A percentile compares a stretch with the other conserved stretches of the same genome.
Evolutionary conservation across 768 basidiomycete genomes (phyloP).

Genomic region (Suillus discolor): DNA sequence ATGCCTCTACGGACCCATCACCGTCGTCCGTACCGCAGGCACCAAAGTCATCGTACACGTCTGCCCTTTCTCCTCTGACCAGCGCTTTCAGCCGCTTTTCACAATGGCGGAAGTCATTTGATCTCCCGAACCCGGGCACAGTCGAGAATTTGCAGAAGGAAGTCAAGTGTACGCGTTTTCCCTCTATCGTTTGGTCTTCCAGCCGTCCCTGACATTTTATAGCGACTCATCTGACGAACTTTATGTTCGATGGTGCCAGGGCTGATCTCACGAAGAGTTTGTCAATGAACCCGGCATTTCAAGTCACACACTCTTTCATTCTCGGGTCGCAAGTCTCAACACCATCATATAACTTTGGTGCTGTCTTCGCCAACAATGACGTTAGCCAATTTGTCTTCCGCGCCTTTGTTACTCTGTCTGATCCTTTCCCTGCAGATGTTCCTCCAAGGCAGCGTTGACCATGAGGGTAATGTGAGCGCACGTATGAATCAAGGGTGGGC

Average conservation of each 20-base stretch:
- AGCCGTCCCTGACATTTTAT: constrained; percentile 12
- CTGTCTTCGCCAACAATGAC: constrained; percentile 83
- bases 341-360: constrained; percentile 93
- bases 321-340: constrained; percentile 84
- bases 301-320: constrained; percentile 95
- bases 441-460: constrained; percentile 92
- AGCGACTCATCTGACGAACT: constrained; percentile 93
- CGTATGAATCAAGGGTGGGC: constrained; percentile 92
- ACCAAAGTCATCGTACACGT: constrained; percentile 40
- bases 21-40: constrained; percentile 35
- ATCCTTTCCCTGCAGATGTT: constrained; percentile 60
- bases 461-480: constrained; percentile 88
- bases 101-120: constrained; percentile 79
- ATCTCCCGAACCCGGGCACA: constrained; percentile 88
- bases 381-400: constrained; percentile 41
- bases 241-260: constrained; percentile 95
- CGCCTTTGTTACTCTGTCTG: constrained; percentile 27
- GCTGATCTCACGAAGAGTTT: constrained; percentile 95
- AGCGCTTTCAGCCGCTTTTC: constrained; percentile 74
- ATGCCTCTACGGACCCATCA: constrained; percentile 40
- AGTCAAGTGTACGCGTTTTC: constrained; percentile 68
- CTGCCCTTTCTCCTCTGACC: constrained; percentile 54
- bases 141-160: constrained; percentile 94
- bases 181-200: constrained; percentile 10
- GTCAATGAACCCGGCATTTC: constrained; percentile 94